Percentiles rank a stretch among this genome's conserved stretches.
Evolutionary conservation across 2,329 filamentous ascomycete species (phyloP).

Genomic region (Penicillium decumbens): DNA sequence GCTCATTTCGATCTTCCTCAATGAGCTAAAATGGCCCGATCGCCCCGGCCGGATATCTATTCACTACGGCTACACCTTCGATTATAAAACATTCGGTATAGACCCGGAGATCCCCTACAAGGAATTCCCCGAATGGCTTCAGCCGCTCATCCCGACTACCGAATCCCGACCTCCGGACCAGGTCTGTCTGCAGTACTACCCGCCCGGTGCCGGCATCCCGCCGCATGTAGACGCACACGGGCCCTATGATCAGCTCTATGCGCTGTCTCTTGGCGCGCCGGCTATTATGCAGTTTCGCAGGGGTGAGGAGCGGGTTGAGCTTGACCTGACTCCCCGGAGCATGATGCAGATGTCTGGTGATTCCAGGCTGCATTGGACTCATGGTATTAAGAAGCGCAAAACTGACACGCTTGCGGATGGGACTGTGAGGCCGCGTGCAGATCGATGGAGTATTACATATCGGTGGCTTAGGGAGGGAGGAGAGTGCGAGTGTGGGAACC

Average conservation of each 20-base stretch:
- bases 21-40: conserved; percentile 47
- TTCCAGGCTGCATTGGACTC: conserved; percentile 53
- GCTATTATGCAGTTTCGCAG: conserved; percentile 31
- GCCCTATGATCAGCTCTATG: conserved; percentile 39
- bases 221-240: conserved; percentile 58
- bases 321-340: conserved; percentile 49
- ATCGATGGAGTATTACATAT: conserved; percentile 55
- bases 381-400: conserved; percentile 53
- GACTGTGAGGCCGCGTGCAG: conserved; percentile 39
- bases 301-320: conserved; percentile 36
- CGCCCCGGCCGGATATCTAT: conserved; percentile 48
- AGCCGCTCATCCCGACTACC: conserved; percentile 45
- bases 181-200: conserved; percentile 58
- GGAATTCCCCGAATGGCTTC: conserved; percentile 51
- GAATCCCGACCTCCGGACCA: conserved; percentile 51
- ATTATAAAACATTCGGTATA: conserved; percentile 56
- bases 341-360: conserved; percentile 52
- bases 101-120: conserved; percentile 49
- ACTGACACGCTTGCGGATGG: conserved; percentile 49
- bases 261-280: conserved; percentile 31
- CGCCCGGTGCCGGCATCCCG: conserved; percentile 57
- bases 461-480: conserved; percentile 48
- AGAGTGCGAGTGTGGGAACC: conserved; percentile 50
- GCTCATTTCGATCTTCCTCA: conserved; percentile 45
- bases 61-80: conserved; percentile 56